Evolutionary conservation across 192 early-diverging fungal species (phyloP).

Genomic region (Mortierella antarctica): DNA sequence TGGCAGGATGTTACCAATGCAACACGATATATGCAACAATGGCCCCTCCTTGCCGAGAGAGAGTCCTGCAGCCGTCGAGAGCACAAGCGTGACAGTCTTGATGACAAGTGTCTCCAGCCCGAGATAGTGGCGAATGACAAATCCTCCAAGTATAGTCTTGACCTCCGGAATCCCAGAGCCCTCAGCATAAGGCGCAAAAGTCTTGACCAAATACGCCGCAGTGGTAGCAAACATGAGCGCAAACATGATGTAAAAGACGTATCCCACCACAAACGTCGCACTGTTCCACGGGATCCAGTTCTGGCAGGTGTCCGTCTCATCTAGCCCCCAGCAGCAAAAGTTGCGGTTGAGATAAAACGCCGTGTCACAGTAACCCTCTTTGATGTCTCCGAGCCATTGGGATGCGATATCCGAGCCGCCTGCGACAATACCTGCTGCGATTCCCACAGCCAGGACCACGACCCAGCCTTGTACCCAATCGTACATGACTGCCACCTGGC

Average conservation of each 20-base stretch:
- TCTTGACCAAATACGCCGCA: conserved; percentile 65
- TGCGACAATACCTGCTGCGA: conserved; percentile 70
- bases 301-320: conserved; percentile 45
- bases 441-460: conserved; percentile 74
- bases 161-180: conserved; percentile 97
- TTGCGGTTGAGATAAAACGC: conserved; percentile 80
- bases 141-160: conserved; percentile 94
- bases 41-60: conserved; percentile 95
- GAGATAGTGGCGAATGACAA: conserved; percentile 93
- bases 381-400: conserved; percentile 87
- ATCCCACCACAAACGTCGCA: conserved; percentile 52
- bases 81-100: conserved; percentile 87
- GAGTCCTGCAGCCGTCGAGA: conserved; percentile 87
- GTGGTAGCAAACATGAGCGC: conserved; percentile 55
- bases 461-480: conserved; percentile 91
- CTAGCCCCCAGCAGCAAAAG: conserved; percentile 82
- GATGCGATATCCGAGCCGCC: conserved; percentile 78
- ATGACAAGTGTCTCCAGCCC: conserved; percentile 90
- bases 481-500: conserved; percentile 69
- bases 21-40: conserved; percentile 92
- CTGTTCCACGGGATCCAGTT: conserved; percentile 58
- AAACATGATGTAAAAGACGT: conserved; percentile 60
- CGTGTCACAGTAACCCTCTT: conserved; percentile 83
- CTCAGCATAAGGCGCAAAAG: conserved; percentile 81
- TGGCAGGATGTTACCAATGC: conserved; percentile 87